Conservation (phyloP, 495 filamentous ascomycete species). For the Melanomma pulvis-pyrius region DNA sequence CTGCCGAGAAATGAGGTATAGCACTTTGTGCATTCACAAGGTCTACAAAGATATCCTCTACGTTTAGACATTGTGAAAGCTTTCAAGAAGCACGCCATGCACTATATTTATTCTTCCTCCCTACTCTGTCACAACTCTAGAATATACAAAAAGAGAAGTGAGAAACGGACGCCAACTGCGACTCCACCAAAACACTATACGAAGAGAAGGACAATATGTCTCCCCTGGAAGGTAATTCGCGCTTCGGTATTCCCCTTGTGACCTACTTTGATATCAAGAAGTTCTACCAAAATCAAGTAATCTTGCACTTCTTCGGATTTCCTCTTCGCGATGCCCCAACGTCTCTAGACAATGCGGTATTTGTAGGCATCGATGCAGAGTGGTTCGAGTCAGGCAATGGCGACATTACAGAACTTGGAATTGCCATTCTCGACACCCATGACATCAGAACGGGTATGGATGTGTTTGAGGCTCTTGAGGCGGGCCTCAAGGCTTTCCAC, state of each 20-base stretch:
- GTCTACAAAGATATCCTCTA: too few species aligned
- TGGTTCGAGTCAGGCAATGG: slow-evolving; percentile 7
- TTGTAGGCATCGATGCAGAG: slow-evolving; percentile 11
- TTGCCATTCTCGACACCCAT: background rate
- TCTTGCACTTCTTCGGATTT: background rate
- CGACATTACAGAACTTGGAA: slow-evolving; percentile 15
- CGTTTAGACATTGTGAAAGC: too few species aligned
- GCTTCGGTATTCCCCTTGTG: background rate
- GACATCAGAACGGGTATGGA: background rate
- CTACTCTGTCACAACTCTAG: too few species aligned
- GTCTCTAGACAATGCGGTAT: background rate
- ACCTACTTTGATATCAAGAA: background rate
- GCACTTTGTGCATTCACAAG: too few species aligned
- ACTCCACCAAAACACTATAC: too few species aligned
- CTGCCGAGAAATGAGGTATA: too few species aligned
- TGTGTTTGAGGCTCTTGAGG: background rate
- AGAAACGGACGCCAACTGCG: too few species aligned
- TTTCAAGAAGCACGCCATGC: too few species aligned
- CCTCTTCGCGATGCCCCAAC: background rate
- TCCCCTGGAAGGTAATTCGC: background rate
- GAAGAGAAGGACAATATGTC: too few species aligned
- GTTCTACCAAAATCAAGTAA: background rate
- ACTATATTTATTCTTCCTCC: too few species aligned
- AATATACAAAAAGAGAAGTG: too few species aligned
- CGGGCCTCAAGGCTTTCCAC: slow-evolving; percentile 5